Evolutionary conservation across 305 asterid species (phyloP).

Genomic region (Fraxinus greggii): DNA sequence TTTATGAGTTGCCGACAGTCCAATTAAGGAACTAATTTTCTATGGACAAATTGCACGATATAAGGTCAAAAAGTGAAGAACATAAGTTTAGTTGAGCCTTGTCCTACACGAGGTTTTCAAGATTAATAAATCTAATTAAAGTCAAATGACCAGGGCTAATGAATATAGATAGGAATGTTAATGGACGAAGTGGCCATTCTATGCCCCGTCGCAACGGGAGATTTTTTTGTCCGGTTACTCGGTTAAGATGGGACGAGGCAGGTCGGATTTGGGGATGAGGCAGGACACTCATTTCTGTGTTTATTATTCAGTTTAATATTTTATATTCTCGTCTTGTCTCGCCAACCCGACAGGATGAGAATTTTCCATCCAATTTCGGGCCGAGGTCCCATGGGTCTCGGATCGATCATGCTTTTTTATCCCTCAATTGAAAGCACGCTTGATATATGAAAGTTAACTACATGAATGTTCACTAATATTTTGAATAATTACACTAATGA

Average conservation of each 20-base stretch:
- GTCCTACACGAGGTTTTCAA: neutral
- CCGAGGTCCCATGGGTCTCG: neutral
- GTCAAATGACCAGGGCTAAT: neutral
- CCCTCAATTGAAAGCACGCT: neutral
- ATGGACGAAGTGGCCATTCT: neutral
- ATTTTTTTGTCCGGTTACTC: neutral
- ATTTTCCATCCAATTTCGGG: neutral
- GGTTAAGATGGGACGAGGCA: neutral
- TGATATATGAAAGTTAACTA: neutral
- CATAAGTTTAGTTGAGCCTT: neutral
- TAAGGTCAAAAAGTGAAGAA: neutral
- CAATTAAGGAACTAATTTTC: neutral
- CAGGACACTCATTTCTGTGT: neutral
- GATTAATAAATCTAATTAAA: neutral
- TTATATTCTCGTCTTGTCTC: neutral
- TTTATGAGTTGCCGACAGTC: slow-evolving; percentile 14
- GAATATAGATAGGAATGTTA: neutral
- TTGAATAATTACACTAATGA: neutral
- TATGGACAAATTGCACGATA: neutral
- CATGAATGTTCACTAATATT: neutral
- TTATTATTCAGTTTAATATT: too few relatives aligned
- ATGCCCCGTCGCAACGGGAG: neutral
- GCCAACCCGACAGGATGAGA: neutral
- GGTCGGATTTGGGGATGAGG: neutral
- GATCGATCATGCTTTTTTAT: neutral